Evolutionary conservation across 176 grass and related monocot species (phyloP).

Genomic region (Aechmea fasciata): DNA sequence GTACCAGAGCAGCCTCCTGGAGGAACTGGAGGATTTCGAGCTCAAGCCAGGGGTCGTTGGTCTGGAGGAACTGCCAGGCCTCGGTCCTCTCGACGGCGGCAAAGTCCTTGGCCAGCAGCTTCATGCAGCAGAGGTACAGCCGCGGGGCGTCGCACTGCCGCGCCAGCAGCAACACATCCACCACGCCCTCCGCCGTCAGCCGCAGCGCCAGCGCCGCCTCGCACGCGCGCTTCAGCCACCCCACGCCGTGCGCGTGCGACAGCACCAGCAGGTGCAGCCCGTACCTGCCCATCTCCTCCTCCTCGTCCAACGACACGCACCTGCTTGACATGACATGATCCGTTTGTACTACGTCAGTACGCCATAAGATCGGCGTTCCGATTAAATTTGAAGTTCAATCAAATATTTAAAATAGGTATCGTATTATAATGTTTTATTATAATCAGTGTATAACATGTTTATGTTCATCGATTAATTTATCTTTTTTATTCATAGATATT

Average conservation of each 20-base stretch:
- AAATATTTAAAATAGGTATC: too few species aligned
- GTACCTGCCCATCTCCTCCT: conserved; percentile 33
- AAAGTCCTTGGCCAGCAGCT: conserved; percentile 61
- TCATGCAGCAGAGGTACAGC: conserved; percentile 55
- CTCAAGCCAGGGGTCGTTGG: conserved; percentile 81
- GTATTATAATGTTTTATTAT: too few species aligned
- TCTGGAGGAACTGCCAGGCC: conserved; percentile 63
- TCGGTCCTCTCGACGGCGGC: conserved; percentile 53
- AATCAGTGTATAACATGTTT: too few species aligned
- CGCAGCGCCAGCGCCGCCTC: conserved; percentile 42
- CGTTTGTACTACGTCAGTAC: neutral
- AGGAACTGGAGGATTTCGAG: conserved; percentile 48
- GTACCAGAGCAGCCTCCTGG: conserved; percentile 61
- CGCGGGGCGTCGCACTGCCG: conserved; percentile 50
- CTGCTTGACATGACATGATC: neutral
- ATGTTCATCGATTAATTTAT: too few species aligned
- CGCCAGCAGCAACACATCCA: conserved; percentile 65
- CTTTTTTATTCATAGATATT: too few species aligned
- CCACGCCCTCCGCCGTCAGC: conserved; percentile 44
- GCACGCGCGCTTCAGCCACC: conserved; percentile 58
- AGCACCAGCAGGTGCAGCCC: conserved; percentile 62
- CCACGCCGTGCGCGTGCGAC: conserved; percentile 62
- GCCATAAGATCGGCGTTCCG: neutral
- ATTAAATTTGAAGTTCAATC: too few species aligned
- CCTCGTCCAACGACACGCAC: neutral